Conservation (phyloP, 1,284 basidiomycete genomes). For the Boletellus deceptivus region DNA sequence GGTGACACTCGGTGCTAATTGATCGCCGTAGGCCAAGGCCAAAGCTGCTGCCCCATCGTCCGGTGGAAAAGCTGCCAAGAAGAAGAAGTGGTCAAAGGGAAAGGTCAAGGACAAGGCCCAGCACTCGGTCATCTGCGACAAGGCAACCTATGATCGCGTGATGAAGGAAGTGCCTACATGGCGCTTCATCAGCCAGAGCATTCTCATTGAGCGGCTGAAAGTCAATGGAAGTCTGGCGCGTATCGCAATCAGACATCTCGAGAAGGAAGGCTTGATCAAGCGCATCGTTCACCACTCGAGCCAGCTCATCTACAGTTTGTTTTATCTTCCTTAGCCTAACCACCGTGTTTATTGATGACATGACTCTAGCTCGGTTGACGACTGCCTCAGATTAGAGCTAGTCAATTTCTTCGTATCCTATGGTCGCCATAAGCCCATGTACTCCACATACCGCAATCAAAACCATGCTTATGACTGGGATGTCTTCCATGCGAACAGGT, state of each 20-base stretch:
- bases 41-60: constrained; percentile 60
- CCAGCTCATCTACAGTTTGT: constrained; percentile 92
- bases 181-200: constrained; percentile 97
- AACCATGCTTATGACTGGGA: constrained; percentile 25
- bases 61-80: constrained; percentile 86
- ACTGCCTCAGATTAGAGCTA: constrained; percentile 56
- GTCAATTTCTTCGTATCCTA: constrained; percentile 33
- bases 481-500: not conserved
- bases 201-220: constrained; percentile 97
- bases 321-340: not conserved
- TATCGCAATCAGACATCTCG: constrained; percentile 89
- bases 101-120: constrained; percentile 99
- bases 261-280: constrained; percentile 96
- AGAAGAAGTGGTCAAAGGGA: constrained; percentile 99
- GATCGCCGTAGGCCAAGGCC: constrained; percentile 62
- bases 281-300: constrained; percentile 93
- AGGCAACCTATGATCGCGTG: constrained; percentile 90
- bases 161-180: constrained; percentile 99
- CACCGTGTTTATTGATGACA: constrained; percentile 4
- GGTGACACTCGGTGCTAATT: constrained; percentile 22
- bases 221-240: constrained; percentile 96
- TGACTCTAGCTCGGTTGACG: constrained; percentile 57
- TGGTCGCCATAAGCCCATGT: constrained; percentile 48
- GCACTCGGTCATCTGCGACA: constrained; percentile 93
- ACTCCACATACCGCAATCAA: constrained; percentile 37